A percentile compares a stretch with the other conserved stretches of the same genome.
Evolutionary conservation across 2,329 filamentous ascomycete genomes (phyloP).

Genomic region (Aspergillus sp.): DNA sequence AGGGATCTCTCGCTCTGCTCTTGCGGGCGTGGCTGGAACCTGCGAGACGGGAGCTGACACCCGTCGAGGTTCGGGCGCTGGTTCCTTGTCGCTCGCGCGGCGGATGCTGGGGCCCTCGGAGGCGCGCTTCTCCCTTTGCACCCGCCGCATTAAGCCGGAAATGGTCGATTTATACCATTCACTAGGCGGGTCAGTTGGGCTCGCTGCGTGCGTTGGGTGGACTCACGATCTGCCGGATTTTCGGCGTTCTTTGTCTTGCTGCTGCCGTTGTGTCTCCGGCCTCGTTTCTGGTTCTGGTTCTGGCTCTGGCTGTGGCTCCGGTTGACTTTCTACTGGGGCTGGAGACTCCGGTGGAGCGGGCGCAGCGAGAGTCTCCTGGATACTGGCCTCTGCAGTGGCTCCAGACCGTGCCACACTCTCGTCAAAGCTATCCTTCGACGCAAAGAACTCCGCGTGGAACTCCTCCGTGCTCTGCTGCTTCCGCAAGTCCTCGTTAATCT

Average conservation of each 20-base stretch:
- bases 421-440: slow-evolving; percentile 1
- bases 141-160: slow-evolving; percentile 12
- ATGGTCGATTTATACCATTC: slow-evolving; percentile 11
- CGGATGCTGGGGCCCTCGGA: too few species aligned
- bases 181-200: slow-evolving; percentile 9
- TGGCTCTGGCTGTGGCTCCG: not conserved
- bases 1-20: not conserved
- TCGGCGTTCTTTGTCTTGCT: slow-evolving; percentile 6
- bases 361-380: not conserved
- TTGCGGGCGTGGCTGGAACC: not conserved
- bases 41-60: not conserved
- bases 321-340: not conserved
- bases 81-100: too few species aligned
- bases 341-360: not conserved
- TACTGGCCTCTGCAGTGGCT: not conserved
- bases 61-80: too few species aligned
- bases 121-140: not conserved
- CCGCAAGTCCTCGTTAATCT: slow-evolving; percentile 45
- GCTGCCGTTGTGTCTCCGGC: too few species aligned
- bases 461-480: slow-evolving; percentile 42
- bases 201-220: not conserved
- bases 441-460: slow-evolving; percentile 25
- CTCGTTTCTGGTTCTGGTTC: not conserved
- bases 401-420: slow-evolving; percentile 18
- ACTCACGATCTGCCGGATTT: slow-evolving; percentile 17